Conservation (phyloP, 306 rosid genomes). For the Herpetospermum pedunculosum region DNA sequence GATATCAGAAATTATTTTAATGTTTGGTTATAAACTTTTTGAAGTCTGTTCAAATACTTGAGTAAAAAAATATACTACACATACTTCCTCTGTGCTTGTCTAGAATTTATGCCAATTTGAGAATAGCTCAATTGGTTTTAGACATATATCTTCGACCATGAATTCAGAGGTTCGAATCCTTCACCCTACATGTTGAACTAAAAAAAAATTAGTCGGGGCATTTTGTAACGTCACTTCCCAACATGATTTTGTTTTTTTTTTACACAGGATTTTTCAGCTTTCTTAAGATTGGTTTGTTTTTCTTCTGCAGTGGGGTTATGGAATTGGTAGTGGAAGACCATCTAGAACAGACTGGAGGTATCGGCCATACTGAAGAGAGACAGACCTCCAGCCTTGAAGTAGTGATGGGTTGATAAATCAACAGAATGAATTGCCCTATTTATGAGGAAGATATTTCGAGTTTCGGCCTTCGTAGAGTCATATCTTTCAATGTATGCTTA, state of each 20-base stretch:
- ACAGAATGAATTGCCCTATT: not conserved
- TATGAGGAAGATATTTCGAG: not conserved
- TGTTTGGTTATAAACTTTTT: not conserved
- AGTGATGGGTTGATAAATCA: not conserved
- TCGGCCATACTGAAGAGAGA: slow-evolving; percentile 55
- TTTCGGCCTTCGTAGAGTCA: not conserved
- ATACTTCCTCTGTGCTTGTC: too few relatives aligned
- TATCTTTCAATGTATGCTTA: not conserved
- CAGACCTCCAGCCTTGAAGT: not conserved
- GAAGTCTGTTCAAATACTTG: not conserved
- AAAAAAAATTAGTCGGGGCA: too few relatives aligned
- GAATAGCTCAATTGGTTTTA: too few relatives aligned
- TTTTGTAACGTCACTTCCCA: too few relatives aligned
- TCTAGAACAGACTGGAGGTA: slow-evolving; percentile 95
- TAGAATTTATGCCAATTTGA: too few relatives aligned
- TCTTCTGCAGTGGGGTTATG: slow-evolving; percentile 83
- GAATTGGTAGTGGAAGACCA: slow-evolving; percentile 62
- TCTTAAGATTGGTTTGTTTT: not conserved
- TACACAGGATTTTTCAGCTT: too few relatives aligned
- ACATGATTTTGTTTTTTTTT: too few relatives aligned
- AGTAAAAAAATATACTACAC: not conserved
- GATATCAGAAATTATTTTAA: not conserved
- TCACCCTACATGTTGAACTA: too few relatives aligned
- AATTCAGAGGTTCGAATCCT: too few relatives aligned
- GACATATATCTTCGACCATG: too few relatives aligned